A percentile compares a stretch with the other conserved stretches of the same genome.
These are phyloP conservation scores for Linderniella brevidens DNA, from an alignment of 257 asterid species.

Conservation along the genomic window DNA sequence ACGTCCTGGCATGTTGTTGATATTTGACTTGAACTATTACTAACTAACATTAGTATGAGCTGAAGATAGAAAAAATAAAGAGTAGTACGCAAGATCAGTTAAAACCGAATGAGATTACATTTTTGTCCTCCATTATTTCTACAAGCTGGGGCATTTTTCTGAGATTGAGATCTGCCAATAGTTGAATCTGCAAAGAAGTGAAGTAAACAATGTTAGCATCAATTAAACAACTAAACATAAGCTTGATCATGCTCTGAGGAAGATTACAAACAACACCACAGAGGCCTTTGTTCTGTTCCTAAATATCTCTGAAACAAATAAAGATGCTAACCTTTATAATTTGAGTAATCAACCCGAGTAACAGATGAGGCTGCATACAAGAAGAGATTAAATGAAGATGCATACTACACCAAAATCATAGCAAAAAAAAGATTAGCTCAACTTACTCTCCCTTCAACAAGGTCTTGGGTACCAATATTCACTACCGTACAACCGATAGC, in stretches of 20 bases:
- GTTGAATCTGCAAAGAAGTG: conserved; percentile 47
- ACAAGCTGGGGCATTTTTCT: conserved; percentile 89
- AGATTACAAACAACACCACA: neutral
- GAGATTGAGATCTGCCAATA: conserved; percentile 81
- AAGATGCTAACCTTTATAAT: conserved; percentile 59
- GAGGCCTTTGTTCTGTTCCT: neutral
- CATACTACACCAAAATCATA: neutral
- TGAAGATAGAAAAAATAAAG: neutral
- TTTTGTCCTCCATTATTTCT: conserved; percentile 77
- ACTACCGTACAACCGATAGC: conserved; percentile 98
- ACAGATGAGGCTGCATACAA: conserved; percentile 65
- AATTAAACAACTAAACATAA: too few relatives aligned
- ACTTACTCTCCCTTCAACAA: conserved; percentile 81
- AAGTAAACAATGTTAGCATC: neutral
- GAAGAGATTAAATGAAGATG: conserved; percentile 7
- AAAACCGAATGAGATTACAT: conserved; percentile 24
- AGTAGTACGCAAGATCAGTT: neutral
- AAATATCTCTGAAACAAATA: neutral
- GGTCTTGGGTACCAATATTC: conserved; percentile 89
- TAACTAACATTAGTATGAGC: neutral
- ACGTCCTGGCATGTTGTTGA: conserved; percentile 30
- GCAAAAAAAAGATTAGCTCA: neutral
- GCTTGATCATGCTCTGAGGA: too few relatives aligned
- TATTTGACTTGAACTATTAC: too few relatives aligned
- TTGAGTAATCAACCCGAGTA: conserved; percentile 84